phyloP scores from a whole-genome alignment of 345 rosid species.

The Eucalyptus sp. region DNA sequence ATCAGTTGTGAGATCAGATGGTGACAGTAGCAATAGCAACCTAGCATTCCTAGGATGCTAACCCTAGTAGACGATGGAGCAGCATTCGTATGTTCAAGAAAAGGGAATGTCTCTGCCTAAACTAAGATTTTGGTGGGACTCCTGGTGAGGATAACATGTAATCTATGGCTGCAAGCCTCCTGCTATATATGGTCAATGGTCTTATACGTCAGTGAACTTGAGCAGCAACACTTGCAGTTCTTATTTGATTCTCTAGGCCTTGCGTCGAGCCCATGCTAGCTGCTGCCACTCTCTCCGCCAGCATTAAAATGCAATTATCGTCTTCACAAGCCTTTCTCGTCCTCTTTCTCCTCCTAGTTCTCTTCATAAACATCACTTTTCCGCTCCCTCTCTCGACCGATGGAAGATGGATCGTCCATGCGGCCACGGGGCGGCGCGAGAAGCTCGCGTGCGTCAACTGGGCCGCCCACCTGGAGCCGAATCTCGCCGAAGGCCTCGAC shows the following conservation, averaged over 20 bases:
- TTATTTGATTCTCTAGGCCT: not conserved
- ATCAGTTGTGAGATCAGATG: not conserved
- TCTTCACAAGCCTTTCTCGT: not conserved
- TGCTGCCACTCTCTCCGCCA: not conserved
- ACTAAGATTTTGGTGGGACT: not conserved
- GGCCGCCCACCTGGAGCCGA: slow-evolving; percentile 9
- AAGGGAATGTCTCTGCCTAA: not conserved
- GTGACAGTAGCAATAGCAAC: not conserved
- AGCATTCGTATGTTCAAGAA: not conserved
- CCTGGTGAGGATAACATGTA: not conserved
- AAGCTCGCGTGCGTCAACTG: slow-evolving; percentile 15
- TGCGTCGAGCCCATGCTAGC: not conserved
- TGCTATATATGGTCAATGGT: not conserved
- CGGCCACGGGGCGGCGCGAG: not conserved
- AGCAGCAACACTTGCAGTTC: not conserved
- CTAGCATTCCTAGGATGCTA: not conserved
- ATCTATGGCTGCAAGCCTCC: not conserved
- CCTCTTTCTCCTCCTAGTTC: not conserved
- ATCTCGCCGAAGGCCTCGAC: slow-evolving; percentile 19
- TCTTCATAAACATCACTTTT: not conserved
- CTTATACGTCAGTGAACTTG: not conserved
- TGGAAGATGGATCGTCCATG: slow-evolving; percentile 10
- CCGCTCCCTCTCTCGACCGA: not conserved
- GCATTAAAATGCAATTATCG: not conserved
- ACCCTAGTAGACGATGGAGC: too few relatives aligned